Base-by-base conservation (phyloP, 1,139 yeast species). In the Candida gigantensis region DNA sequence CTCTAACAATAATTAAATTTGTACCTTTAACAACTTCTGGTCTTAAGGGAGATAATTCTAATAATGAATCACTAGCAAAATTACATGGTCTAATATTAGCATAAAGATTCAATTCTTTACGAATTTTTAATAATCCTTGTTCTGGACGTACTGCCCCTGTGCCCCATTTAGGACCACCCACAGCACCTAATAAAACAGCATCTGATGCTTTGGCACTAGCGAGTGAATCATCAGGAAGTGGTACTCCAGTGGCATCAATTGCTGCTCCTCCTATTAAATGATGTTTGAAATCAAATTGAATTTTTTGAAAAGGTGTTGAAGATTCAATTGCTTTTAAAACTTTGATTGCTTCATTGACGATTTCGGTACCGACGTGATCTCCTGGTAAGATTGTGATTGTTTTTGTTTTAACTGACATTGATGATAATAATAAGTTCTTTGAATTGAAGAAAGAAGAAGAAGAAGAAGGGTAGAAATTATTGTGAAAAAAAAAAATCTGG, bases 81-180 rank as follows among this genome's bases (percentile, higher is more conserved):
- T 83, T 86, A 68, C 97, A 92, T 31, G 98, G 98, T 63, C 98
- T 82, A 62, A 92, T 75, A 64, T 92, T 92, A 43, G 98, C 98
- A 61, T 92, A 92, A 50, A 92, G 72, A 62, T 85, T 87, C 60
- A 92, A 78, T 61, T 88, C 98, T 64, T 92, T 92, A 66, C 98
- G 80, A 61, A 92, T 90, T 68, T 89, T 78, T 49, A 92, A 76
- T 52, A 92, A 76, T 43, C 98, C 98, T 65, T 88, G 97, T 65
- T 92, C 98, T 34, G 98, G 98, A 68, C 98, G 82, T 34, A 92
- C 97, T 11, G 76, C 55, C 20, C 92, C 97, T 24, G 97, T 86
- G 24, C 95, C 94, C 98, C 98, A 92, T 66, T 92, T 92, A 43
- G 98, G 98, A 19, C 98, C 98, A 46, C 98, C 98, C 18, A 92